These are phyloP conservation scores for Teratosphaeria nubilosa DNA, from an alignment of 2,329 filamentous ascomycete genomes.

Conservation along the genomic window DNA sequence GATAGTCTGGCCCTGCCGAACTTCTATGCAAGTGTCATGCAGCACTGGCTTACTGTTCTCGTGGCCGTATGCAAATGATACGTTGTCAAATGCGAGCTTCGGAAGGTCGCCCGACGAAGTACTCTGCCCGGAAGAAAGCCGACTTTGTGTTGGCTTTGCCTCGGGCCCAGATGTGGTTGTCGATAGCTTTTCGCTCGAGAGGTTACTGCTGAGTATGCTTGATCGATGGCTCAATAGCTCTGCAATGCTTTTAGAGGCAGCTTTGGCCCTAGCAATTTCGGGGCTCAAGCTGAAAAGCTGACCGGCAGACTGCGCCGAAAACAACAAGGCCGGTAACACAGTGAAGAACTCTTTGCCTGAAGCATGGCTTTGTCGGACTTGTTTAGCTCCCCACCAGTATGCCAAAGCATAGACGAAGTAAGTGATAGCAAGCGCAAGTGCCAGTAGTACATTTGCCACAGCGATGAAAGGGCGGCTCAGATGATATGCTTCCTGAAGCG, in stretches of 20 bases:
- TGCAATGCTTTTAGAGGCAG: slow-evolving; percentile 35
- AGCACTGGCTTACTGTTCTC: slow-evolving; percentile 33
- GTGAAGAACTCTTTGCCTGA: slow-evolving; percentile 35
- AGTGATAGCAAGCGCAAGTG: slow-evolving; percentile 35
- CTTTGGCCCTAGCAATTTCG: slow-evolving; percentile 35
- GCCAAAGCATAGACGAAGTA: slow-evolving; percentile 41
- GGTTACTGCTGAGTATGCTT: slow-evolving; percentile 23
- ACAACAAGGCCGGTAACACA: slow-evolving; percentile 35
- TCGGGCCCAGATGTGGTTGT: not conserved
- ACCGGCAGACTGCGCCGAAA: slow-evolving; percentile 37
- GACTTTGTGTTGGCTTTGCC: not conserved
- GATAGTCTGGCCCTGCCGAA: slow-evolving; percentile 43
- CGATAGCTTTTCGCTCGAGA: not conserved
- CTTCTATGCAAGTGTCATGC: slow-evolving; percentile 38
- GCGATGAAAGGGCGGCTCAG: slow-evolving; percentile 31
- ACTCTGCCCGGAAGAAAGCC: not conserved
- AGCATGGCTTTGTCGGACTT: slow-evolving; percentile 34
- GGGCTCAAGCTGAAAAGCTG: slow-evolving; percentile 38
- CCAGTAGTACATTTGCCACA: slow-evolving; percentile 33
- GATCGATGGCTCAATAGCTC: slow-evolving; percentile 31
- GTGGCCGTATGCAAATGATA: slow-evolving; percentile 29
- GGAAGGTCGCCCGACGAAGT: not conserved
- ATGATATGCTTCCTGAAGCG: slow-evolving; percentile 31
- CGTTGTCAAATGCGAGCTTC: slow-evolving; percentile 25
- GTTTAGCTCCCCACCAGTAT: slow-evolving; percentile 39